These are phyloP conservation scores for Podaxis pistillaris DNA, from an alignment of 768 basidiomycete genomes.

Conservation along the genomic window DNA sequence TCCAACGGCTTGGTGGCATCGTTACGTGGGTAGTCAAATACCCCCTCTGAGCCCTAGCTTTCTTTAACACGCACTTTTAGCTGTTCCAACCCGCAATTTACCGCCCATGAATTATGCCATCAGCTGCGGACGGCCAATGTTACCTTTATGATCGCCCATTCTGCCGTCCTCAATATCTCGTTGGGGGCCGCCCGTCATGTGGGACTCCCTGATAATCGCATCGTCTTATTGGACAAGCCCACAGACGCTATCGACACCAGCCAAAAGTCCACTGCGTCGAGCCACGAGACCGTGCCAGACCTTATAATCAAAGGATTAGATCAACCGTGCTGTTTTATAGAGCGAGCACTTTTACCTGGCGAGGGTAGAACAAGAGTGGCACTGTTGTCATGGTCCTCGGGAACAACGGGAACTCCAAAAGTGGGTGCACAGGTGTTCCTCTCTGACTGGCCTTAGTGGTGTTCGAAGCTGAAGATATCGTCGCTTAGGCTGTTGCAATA, in stretches of 20 bases:
- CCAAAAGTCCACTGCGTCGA: slow-evolving; percentile 6
- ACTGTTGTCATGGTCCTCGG: slow-evolving; percentile 63
- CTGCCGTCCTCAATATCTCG: slow-evolving; percentile 43
- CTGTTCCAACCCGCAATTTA: slow-evolving; percentile 55
- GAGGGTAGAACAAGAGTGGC: slow-evolving; percentile 63
- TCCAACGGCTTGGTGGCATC: slow-evolving; percentile 48
- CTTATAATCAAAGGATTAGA: slow-evolving; percentile 26
- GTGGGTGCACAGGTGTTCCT: slow-evolving; percentile 24
- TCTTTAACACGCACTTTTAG: slow-evolving; percentile 27
- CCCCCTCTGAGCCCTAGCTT: not conserved
- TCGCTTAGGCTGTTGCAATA: slow-evolving; percentile 46
- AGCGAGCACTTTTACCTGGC: slow-evolving; percentile 42
- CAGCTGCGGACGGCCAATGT: slow-evolving; percentile 46
- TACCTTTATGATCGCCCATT: slow-evolving; percentile 43
- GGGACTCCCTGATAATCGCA: slow-evolving; percentile 39
- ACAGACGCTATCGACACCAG: not conserved
- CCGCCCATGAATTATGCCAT: slow-evolving; percentile 48
- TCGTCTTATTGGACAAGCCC: slow-evolving; percentile 43
- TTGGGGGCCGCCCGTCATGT: slow-evolving; percentile 36
- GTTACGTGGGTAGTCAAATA: slow-evolving; percentile 39
- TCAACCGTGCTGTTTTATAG: slow-evolving; percentile 31
- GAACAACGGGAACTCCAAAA: slow-evolving; percentile 69
- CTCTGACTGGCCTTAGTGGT: not conserved
- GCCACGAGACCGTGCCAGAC: slow-evolving; percentile 20
- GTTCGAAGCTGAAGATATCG: not conserved